Conservation (phyloP, 1,284 basidiomycete genomes). For the Ceratobasidium sp. region DNA sequence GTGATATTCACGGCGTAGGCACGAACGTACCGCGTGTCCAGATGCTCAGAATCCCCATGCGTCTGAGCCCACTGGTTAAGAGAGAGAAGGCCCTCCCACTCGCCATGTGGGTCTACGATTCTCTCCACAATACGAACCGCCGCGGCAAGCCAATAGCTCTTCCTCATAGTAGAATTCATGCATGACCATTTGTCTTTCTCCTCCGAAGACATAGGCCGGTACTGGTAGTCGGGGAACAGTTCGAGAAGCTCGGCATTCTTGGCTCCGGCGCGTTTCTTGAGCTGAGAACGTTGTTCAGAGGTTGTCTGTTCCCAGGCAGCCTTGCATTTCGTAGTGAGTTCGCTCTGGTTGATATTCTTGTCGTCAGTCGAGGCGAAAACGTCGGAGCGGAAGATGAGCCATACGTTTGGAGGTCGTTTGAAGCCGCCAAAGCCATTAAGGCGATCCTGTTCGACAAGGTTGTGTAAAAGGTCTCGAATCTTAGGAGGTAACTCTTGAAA, state of each 20-base stretch:
- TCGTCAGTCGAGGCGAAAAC: not conserved
- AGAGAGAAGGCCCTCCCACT: conserved; percentile 14
- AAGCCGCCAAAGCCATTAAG: conserved; percentile 17
- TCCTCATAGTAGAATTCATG: not conserved
- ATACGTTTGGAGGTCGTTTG: conserved; percentile 29
- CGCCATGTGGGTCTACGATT: not conserved
- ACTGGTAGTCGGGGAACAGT: conserved; percentile 16
- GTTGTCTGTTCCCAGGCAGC: not conserved
- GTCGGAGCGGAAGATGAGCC: conserved; percentile 30
- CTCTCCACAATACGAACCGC: conserved; percentile 16
- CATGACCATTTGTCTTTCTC: conserved; percentile 1
- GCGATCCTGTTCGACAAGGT: conserved; percentile 8
- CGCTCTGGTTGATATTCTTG: not conserved
- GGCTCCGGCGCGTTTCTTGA: conserved; percentile 10
- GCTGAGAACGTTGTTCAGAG: not conserved
- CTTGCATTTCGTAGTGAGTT: conserved; percentile 11
- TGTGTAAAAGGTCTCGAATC: not conserved
- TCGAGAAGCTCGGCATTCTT: not conserved
- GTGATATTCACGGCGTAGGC: not conserved
- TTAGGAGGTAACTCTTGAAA: not conserved
- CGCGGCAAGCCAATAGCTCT: conserved; percentile 25
- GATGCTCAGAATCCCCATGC: not conserved
- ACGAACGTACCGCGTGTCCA: not conserved
- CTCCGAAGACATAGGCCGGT: not conserved
- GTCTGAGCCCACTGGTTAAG: not conserved